phyloP scores from a whole-genome alignment of 1,139 yeast species.

The Taphrina pruni region DNA sequence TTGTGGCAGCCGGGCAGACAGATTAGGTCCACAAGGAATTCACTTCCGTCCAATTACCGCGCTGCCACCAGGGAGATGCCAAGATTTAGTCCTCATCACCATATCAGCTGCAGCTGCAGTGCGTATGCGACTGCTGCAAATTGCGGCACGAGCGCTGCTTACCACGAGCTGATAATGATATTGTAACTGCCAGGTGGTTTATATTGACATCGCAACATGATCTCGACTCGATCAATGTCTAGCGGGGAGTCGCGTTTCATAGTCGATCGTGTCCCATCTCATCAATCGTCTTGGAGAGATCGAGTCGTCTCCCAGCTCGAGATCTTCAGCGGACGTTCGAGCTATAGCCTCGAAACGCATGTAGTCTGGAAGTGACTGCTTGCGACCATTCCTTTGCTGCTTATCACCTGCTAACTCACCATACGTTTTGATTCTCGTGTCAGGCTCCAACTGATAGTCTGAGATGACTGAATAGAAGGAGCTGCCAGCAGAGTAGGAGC shows the following conservation, averaged over 20 bases:
- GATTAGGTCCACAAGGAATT: not conserved
- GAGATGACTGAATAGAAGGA: not conserved
- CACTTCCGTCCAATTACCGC: not conserved
- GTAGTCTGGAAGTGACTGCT: slow-evolving; percentile 5
- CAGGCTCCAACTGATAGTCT: not conserved
- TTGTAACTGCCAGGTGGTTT: no score
- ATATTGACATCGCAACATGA: no score
- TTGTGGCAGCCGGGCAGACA: not conserved
- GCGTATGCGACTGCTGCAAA: not conserved
- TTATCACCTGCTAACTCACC: not conserved
- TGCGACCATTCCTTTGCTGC: not conserved
- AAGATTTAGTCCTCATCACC: not conserved
- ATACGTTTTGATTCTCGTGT: not conserved
- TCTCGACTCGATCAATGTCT: no score
- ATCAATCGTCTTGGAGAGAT: not conserved
- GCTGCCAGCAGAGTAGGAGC: not conserved
- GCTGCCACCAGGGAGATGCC: not conserved
- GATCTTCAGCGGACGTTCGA: not conserved
- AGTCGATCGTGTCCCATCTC: slow-evolving; percentile 6
- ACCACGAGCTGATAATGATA: no score
- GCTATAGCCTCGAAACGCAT: slow-evolving; percentile 8
- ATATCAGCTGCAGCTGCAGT: not conserved
- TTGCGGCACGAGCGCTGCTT: no score
- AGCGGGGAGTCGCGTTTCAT: not conserved
- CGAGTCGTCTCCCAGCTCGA: not conserved